Evolutionary conservation across 1,284 basidiomycete genomes (phyloP).

Genomic region (Pisolithus thermaeus): DNA sequence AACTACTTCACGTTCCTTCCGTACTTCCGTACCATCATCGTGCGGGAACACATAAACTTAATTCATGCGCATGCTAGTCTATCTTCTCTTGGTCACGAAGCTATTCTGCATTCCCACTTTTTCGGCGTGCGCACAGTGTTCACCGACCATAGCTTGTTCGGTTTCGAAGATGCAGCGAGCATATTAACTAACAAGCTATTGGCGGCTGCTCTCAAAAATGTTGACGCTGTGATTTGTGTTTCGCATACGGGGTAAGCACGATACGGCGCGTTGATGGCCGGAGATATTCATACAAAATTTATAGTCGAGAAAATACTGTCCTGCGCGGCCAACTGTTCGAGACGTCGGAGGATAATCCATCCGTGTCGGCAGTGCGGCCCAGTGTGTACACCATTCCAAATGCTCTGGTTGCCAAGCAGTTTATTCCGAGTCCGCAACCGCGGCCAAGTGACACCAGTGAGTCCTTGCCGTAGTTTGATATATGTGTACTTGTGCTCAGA

Average conservation of each 20-base stretch:
- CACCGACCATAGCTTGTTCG: slow-evolving; percentile 96
- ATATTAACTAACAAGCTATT: slow-evolving; percentile 97
- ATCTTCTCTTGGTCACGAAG: slow-evolving; percentile 89
- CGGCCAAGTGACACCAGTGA: slow-evolving; percentile 55
- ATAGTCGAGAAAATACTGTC: slow-evolving; percentile 89
- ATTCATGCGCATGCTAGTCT: slow-evolving; percentile 93
- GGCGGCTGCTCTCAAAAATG: slow-evolving; percentile 80
- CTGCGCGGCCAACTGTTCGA: slow-evolving; percentile 76
- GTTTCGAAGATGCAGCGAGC: slow-evolving; percentile 92
- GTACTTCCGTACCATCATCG: slow-evolving; percentile 82
- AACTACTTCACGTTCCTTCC: slow-evolving; percentile 93
- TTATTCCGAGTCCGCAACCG: slow-evolving; percentile 55
- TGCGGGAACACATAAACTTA: slow-evolving; percentile 83
- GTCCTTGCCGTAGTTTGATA: slow-evolving; percentile 18
- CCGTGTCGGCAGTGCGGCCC: slow-evolving; percentile 44
- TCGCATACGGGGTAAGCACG: slow-evolving; percentile 85
- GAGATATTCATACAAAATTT: background rate
- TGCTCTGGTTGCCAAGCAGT: slow-evolving; percentile 85
- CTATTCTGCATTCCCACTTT: slow-evolving; percentile 81
- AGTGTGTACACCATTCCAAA: slow-evolving; percentile 92
- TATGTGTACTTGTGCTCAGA: background rate
- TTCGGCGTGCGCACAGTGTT: slow-evolving; percentile 87
- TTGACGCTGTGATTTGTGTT: slow-evolving; percentile 93
- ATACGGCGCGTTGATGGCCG: background rate
- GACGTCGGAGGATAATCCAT: slow-evolving; percentile 36